A percentile compares a stretch with the other conserved stretches of the same genome.
Conservation (phyloP, 2,329 filamentous ascomycete species). For the Eurotiales sp. region DNA sequence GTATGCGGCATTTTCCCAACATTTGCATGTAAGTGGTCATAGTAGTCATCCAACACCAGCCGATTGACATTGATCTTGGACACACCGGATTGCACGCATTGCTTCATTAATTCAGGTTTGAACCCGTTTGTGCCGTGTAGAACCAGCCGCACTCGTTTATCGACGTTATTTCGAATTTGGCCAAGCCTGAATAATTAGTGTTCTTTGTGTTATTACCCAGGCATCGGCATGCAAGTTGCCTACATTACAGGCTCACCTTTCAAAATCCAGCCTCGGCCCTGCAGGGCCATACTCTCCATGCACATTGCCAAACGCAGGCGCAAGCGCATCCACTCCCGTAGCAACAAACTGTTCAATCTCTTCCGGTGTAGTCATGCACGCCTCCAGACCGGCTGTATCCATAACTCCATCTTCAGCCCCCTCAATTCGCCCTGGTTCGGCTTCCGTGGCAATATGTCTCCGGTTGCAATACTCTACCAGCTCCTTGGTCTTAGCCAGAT, state of each 20-base stretch:
- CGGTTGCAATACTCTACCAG: conserved; percentile 5
- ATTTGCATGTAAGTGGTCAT: conserved; percentile 20
- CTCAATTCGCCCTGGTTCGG: conserved; percentile 1
- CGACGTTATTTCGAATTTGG: background rate
- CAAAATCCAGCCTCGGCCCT: conserved; percentile 2
- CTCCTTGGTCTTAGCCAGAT: conserved; percentile 1
- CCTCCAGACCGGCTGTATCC: conserved; percentile 2
- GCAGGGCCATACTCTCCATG: conserved; percentile 15
- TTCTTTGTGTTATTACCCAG: background rate
- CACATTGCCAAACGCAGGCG: conserved; percentile 18
- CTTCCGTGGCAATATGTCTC: conserved; percentile 3
- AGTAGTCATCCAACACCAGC: conserved; percentile 17
- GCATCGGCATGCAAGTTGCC: too few species aligned
- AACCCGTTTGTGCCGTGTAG: conserved; percentile 6
- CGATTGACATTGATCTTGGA: conserved; percentile 6
- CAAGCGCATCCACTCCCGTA: conserved; percentile 12
- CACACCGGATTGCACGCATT: conserved; percentile 2
- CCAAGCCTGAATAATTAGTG: background rate
- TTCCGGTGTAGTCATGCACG: conserved; percentile 6
- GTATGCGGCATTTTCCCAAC: conserved; percentile 22
- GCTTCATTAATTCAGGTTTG: conserved; percentile 1
- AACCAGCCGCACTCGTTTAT: conserved; percentile 3
- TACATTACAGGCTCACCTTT: too few species aligned
- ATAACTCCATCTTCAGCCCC: conserved; percentile 4
- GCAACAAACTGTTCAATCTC: conserved; percentile 7